These are phyloP conservation scores for Pharnaceum exiguum DNA, from an alignment of 148 eudicot species.

Conservation along the genomic window DNA sequence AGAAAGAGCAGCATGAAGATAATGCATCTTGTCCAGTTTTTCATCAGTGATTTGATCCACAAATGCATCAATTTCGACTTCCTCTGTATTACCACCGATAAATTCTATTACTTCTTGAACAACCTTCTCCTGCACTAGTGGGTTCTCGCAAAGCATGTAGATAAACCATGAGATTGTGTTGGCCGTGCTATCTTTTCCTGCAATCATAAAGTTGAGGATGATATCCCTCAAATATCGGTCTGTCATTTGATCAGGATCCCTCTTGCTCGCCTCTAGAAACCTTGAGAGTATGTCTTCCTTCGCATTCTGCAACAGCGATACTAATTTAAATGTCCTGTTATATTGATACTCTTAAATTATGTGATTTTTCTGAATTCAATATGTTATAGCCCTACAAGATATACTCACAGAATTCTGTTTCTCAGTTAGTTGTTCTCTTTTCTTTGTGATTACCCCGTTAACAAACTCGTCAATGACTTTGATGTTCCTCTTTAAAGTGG, in stretches of 20 bases:
- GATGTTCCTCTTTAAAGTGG: conserved; percentile 46
- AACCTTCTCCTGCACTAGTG: conserved; percentile 51
- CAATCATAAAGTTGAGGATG: conserved; percentile 58
- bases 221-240: conserved; percentile 53
- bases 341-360: neutral
- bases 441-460: conserved; percentile 37
- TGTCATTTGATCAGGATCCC: conserved; percentile 36
- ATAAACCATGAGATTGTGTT: conserved; percentile 69
- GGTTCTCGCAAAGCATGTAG: conserved; percentile 63
- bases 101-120: conserved; percentile 38
- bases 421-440: conserved; percentile 32
- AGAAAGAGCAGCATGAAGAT: conserved; percentile 56
- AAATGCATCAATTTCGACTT: conserved; percentile 21
- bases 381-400: neutral
- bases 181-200: conserved; percentile 69
- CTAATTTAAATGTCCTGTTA: neutral
- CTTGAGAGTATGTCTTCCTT: conserved; percentile 65
- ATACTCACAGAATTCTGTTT: conserved; percentile 8
- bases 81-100: conserved; percentile 6
- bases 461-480: conserved; percentile 50
- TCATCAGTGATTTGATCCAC: conserved; percentile 38
- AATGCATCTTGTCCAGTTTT: conserved; percentile 51
- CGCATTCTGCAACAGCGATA: conserved; percentile 27
- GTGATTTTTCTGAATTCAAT: neutral
- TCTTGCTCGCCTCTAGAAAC: conserved; percentile 49